Percentiles rank a stretch among this genome's conserved stretches.
These are phyloP conservation scores for Agroathelia rolfsii DNA, from an alignment of 1,284 basidiomycete species.

Conservation along the genomic window DNA sequence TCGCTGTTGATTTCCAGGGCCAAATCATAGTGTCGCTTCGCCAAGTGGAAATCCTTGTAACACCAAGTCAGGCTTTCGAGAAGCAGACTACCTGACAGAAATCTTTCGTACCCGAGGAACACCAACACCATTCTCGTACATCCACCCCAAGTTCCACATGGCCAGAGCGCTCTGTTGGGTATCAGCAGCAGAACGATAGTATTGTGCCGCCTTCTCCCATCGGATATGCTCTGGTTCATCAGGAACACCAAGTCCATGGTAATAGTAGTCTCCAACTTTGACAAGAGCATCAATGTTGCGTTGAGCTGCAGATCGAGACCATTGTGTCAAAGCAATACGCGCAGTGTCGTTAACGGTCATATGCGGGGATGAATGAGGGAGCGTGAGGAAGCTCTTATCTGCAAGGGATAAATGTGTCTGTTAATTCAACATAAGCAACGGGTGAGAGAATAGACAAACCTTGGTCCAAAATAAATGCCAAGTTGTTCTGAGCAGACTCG, in stretches of 20 bases:
- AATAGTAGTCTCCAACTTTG: slow-evolving; percentile 96
- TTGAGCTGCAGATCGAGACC: slow-evolving; percentile 91
- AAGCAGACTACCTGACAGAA: not conserved
- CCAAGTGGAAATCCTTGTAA: slow-evolving; percentile 87
- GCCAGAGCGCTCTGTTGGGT: slow-evolving; percentile 87
- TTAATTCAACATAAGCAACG: slow-evolving; percentile 2
- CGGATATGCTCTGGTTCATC: slow-evolving; percentile 50
- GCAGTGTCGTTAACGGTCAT: slow-evolving; percentile 72
- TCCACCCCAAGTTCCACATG: slow-evolving; percentile 98
- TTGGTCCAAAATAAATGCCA: slow-evolving; percentile 89
- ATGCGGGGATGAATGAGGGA: slow-evolving; percentile 58
- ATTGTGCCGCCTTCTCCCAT: slow-evolving; percentile 83
- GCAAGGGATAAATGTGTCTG: slow-evolving; percentile 5
- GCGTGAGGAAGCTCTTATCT: slow-evolving; percentile 69
- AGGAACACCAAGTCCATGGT: slow-evolving; percentile 72
- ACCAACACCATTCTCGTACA: slow-evolving; percentile 95
- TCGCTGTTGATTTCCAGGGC: slow-evolving; percentile 82
- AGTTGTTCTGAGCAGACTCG: slow-evolving; percentile 92
- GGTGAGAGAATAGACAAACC: too few species aligned
- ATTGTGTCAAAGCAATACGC: slow-evolving; percentile 78
- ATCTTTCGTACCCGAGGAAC: slow-evolving; percentile 61
- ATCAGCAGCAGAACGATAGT: slow-evolving; percentile 89
- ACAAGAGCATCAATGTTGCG: slow-evolving; percentile 92
- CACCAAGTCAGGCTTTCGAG: slow-evolving; percentile 1
- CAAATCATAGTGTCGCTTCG: slow-evolving; percentile 92